Base-by-base conservation (phyloP, 2,329 filamentous ascomycete genomes). In the Gnomoniopsis smithogilvyi region DNA sequence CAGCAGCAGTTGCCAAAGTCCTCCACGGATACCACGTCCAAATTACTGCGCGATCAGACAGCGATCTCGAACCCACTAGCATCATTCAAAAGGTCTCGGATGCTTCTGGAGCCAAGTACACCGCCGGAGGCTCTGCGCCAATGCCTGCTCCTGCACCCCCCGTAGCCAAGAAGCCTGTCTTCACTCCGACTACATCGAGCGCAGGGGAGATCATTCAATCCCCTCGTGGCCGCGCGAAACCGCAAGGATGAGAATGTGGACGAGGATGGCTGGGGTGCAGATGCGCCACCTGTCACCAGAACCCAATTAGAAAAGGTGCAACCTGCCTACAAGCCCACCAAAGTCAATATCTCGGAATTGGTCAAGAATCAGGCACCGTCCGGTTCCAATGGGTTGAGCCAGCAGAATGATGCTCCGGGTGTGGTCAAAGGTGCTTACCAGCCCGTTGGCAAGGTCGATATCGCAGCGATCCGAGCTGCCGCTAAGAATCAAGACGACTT, bases 1-100 rank as follows among this genome's bases (percentile, higher is more conserved):
- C 95, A 51, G 88, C 90, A 62, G 89, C 92, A 51, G 92, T 98
- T 41, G 88, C 92, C 63, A 97, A 96, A 76, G 82, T 97, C 66
- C 84, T 99, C 46, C 93, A 97, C 77, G 92, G 95, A 65, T 99
- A 98, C 74, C 95, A 99, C 73, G 92, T 99, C 60, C 94, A 99
- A 78, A 90, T 99, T 67, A 98, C 93, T 54, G 95, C 95, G 61
- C 91, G 95, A 62, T 96, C 93, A 63, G 92, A 96, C 63, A 84
- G 85, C 69, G 93, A 98, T 70, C 84, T 99, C 63, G 91, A 89
- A 30, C 90, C 93, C 41, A 92, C 96, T 69, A 81, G 82, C 59
- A 96, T 99, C 66, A 83, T 98, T 67, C 89, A 95, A 72, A 98
- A 97, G 76, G 92, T 99, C 51, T 86, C 92, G 61, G 93, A 98